These are phyloP conservation scores for Suillus americanus DNA, from an alignment of 768 basidiomycete species.

Conservation along the genomic window DNA sequence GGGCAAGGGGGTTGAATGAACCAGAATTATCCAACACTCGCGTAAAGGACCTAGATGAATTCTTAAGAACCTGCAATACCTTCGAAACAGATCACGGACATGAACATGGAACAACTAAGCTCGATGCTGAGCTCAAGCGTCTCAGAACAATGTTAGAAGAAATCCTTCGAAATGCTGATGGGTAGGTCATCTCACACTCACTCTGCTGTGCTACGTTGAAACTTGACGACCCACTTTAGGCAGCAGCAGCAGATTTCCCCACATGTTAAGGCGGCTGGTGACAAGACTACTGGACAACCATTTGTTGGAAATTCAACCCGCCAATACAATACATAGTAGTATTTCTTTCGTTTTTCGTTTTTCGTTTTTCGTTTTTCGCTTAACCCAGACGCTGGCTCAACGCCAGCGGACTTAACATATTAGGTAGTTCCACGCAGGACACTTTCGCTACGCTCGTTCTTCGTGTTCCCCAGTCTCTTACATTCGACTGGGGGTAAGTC, in stretches of 20 bases:
- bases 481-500: too few species aligned
- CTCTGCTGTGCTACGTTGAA: not conserved
- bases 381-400: too few species aligned
- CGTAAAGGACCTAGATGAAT: constrained; percentile 62
- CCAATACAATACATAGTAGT: too few species aligned
- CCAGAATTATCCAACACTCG: constrained; percentile 61
- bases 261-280: not conserved
- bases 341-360: too few species aligned
- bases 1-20: constrained; percentile 65
- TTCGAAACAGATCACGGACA: constrained; percentile 61
- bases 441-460: too few species aligned
- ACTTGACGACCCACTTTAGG: not conserved
- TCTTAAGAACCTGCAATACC: constrained; percentile 58
- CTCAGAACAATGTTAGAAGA: constrained; percentile 29
- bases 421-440: too few species aligned
- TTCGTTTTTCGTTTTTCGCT: too few species aligned
- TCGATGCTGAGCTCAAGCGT: constrained; percentile 8
- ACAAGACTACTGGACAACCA: too few species aligned
- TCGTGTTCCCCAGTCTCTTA: too few species aligned
- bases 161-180: constrained; percentile 19
- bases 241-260: not conserved
- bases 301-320: too few species aligned
- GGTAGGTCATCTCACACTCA: not conserved
- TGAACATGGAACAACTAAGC: constrained; percentile 11
- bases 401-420: too few species aligned